Percentiles rank a stretch among this genome's conserved stretches.
Evolutionary conservation across 306 rosid genomes (phyloP).

Genomic region (Malus orientalis): DNA sequence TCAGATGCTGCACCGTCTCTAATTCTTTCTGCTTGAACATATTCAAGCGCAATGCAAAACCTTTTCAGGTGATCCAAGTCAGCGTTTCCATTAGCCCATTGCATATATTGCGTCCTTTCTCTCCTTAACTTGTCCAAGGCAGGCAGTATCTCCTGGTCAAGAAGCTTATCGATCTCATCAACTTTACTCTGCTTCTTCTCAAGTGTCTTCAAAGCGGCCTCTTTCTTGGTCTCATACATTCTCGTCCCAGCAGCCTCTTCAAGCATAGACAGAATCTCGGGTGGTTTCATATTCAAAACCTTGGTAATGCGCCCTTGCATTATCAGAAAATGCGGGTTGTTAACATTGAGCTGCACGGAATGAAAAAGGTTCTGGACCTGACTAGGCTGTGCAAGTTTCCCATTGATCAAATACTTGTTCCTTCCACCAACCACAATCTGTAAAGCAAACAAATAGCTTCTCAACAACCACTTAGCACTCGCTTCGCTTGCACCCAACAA

Average conservation of each 20-base stretch:
- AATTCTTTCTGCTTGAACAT: slow-evolving; percentile 67
- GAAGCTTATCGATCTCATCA: slow-evolving; percentile 94
- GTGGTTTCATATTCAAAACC: slow-evolving; percentile 97
- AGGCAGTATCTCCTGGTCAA: slow-evolving; percentile 91
- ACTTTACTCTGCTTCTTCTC: slow-evolving; percentile 98
- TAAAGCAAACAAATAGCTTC: slow-evolving; percentile 12
- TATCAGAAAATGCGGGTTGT: slow-evolving; percentile 91
- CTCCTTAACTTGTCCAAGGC: slow-evolving; percentile 93
- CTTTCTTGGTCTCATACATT: slow-evolving; percentile 97
- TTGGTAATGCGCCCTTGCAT: slow-evolving; percentile 99
- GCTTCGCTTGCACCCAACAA: neutral
- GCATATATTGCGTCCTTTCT: slow-evolving; percentile 92
- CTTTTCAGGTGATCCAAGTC: slow-evolving; percentile 86
- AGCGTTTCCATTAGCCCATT: slow-evolving; percentile 95
- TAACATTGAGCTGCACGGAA: slow-evolving; percentile 94
- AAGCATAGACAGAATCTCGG: slow-evolving; percentile 91
- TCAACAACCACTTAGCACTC: neutral
- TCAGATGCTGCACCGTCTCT: slow-evolving; percentile 60
- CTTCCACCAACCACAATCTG: slow-evolving; percentile 99
- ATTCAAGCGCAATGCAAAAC: slow-evolving; percentile 79
- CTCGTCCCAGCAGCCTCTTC: slow-evolving; percentile 99
- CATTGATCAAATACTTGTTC: slow-evolving; percentile 86
- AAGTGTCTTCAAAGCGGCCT: slow-evolving; percentile 91
- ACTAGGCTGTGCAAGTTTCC: slow-evolving; percentile 96
- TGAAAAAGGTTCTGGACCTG: slow-evolving; percentile 98